Evolutionary conservation across 2,329 filamentous ascomycete genomes (phyloP).

Genomic region (Corinectria fuckeliana): DNA sequence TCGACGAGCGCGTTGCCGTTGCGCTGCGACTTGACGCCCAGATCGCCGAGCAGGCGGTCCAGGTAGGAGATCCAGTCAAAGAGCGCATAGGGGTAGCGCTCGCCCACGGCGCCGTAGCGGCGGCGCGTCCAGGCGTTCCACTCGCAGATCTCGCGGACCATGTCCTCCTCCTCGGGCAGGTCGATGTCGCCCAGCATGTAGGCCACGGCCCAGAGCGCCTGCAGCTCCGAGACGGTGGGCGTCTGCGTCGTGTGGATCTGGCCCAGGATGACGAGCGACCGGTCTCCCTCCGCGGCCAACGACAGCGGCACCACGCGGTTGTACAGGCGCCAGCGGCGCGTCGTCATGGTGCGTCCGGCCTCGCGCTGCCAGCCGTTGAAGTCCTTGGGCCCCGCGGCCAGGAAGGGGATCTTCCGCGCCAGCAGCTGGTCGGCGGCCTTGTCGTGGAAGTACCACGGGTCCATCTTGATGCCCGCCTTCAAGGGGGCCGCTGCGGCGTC

Average conservation of each 20-base stretch:
- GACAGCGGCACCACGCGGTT: not conserved
- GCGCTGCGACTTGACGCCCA: not conserved
- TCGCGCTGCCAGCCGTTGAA: no score
- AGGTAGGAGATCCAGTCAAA: constrained; percentile 6
- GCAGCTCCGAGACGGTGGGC: not conserved
- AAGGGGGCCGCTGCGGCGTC: no score
- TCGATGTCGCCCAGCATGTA: not conserved
- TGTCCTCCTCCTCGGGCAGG: not conserved
- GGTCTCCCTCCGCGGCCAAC: not conserved
- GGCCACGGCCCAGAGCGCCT: constrained; percentile 4
- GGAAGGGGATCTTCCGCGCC: not conserved
- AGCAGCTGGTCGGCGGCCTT: not conserved
- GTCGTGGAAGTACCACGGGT: not conserved
- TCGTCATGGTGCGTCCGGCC: no score
- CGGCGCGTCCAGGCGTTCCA: constrained; percentile 7
- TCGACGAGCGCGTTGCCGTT: not conserved
- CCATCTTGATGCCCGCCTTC: not conserved
- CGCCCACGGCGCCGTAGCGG: not conserved
- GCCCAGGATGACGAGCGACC: constrained; percentile 2
- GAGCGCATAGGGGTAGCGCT: constrained; percentile 4
- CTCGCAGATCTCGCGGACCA: not conserved
- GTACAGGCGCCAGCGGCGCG: not conserved
- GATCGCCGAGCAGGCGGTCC: not conserved
- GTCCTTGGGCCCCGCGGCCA: not conserved
- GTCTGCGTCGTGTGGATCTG: constrained; percentile 8